Conservation (phyloP, 148 eudicot genomes). For the Heliosperma pusillum region DNA sequence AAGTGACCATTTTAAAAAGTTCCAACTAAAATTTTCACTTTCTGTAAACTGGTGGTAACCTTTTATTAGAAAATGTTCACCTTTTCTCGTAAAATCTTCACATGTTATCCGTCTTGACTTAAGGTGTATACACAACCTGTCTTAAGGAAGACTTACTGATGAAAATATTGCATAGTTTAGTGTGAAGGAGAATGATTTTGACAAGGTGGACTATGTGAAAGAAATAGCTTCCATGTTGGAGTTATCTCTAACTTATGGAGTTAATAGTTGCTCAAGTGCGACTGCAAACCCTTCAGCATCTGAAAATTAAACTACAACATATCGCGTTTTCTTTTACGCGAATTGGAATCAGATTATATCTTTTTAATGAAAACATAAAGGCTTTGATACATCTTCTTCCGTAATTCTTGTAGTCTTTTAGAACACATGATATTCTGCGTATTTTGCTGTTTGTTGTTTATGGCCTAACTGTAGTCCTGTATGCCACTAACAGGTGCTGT, state of each 20-base stretch:
- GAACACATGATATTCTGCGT: background rate
- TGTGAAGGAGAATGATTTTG: background rate
- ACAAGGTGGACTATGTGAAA: background rate
- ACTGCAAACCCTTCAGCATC: background rate
- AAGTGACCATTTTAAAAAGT: no score
- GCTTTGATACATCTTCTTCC: background rate
- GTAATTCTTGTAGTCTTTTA: no score
- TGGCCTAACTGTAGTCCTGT: background rate
- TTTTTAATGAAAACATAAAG: background rate
- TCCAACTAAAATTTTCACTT: no score
- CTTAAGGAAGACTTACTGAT: no score
- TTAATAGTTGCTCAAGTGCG: background rate
- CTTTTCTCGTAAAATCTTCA: no score
- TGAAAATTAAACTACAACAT: background rate
- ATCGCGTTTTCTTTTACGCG: background rate
- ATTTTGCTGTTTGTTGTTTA: background rate
- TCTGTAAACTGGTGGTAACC: no score
- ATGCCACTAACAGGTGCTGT: slow-evolving; percentile 60
- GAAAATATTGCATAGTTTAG: background rate
- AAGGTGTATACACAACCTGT: no score
- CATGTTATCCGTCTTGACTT: no score
- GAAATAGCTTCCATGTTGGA: no score
- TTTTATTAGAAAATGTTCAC: no score
- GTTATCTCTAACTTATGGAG: no score
- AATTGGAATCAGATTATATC: background rate